Percentiles rank a stretch among this genome's conserved stretches.
Conservation (phyloP, 805 yeast species). For the Sugiyamaella valdiviana region DNA sequence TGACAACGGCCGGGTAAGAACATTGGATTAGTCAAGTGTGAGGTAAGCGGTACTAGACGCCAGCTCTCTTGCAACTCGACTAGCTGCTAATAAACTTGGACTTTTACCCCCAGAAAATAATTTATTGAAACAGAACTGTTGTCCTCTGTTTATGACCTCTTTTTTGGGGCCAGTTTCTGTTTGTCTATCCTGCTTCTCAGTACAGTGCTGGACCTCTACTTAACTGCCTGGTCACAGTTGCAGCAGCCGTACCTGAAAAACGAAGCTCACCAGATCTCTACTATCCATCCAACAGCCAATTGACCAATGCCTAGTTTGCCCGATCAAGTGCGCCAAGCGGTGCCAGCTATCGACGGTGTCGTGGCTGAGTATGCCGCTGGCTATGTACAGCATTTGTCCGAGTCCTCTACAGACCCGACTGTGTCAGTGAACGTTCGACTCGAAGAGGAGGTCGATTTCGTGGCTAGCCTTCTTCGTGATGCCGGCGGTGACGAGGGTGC, state of each 20-base stretch:
- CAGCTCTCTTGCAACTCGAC: too few species aligned
- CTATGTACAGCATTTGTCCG: slow-evolving; percentile 72
- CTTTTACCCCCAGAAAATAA: too few species aligned
- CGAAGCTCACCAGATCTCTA: neutral
- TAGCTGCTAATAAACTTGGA: too few species aligned
- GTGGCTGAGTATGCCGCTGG: slow-evolving; percentile 92
- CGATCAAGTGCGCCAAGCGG: slow-evolving; percentile 73
- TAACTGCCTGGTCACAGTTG: neutral
- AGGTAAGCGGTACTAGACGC: neutral
- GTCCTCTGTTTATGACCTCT: too few species aligned
- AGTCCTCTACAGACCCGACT: slow-evolving; percentile 75
- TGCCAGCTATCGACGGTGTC: slow-evolving; percentile 76
- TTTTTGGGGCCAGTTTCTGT: too few species aligned
- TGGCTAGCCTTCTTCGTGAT: slow-evolving; percentile 57
- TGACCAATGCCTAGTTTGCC: slow-evolving; percentile 16
- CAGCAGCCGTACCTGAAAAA: neutral
- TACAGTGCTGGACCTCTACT: too few species aligned
- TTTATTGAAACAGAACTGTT: too few species aligned
- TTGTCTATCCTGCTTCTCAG: too few species aligned
- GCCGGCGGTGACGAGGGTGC: slow-evolving; percentile 74
- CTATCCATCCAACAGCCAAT: neutral
- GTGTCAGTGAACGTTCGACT: slow-evolving; percentile 57
- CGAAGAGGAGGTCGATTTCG: slow-evolving; percentile 58
- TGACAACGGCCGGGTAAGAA: neutral
- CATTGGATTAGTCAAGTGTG: neutral